Base-by-base conservation (phyloP, 371 early-diverging fungal genomes). In the Mucor indicus region DNA sequence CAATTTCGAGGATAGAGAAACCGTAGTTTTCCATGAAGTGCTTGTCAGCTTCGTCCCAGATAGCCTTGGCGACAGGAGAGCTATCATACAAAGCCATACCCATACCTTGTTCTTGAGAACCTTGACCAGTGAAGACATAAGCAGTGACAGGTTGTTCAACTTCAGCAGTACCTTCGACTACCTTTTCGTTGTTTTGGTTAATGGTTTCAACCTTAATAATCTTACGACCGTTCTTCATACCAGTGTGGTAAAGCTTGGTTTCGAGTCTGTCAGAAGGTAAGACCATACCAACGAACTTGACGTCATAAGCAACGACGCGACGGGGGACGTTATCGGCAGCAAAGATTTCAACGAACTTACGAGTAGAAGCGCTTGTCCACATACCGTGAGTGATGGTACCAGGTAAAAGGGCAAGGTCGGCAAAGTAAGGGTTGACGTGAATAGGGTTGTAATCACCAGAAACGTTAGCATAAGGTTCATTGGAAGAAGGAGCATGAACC, bases 381-480 rank as follows among this genome's bases (percentile, higher is more conserved):
- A 96, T 95, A 50, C 97, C 97, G 67, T 96, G 97, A 20, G 97
- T 96, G 59, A 96, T 95, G 29, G 95, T 95, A 52, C 90, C 94
- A 40, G 97, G 96, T 47, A 96, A 83, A 40, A 81, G 80, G 45
- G 94, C 94, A 25, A 92, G 70, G 51, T 92, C 92, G 50, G 96
- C 91, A 82, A 96, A 91, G 86, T 93, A 94, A 43, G 91, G 89
- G 84, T 92, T 94, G 67, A 90, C 91, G 80, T 96, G 97, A 57
- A 96, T 96, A 22, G 97, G 97, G 72, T 96, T 96, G 77, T 81
- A 85, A 66, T 96, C 97, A 48, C 87, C 89, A 22, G 95, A 94
- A 23, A 89, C 86, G 50, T 81, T 75, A 42, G 96, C 90, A 75
- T 96, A 96, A 47, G 87, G 84, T 41, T 81, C 81, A 77, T 97